These are phyloP conservation scores for Thamnidium elegans DNA, from an alignment of 192 early-diverging fungal species.

Conservation along the genomic window DNA sequence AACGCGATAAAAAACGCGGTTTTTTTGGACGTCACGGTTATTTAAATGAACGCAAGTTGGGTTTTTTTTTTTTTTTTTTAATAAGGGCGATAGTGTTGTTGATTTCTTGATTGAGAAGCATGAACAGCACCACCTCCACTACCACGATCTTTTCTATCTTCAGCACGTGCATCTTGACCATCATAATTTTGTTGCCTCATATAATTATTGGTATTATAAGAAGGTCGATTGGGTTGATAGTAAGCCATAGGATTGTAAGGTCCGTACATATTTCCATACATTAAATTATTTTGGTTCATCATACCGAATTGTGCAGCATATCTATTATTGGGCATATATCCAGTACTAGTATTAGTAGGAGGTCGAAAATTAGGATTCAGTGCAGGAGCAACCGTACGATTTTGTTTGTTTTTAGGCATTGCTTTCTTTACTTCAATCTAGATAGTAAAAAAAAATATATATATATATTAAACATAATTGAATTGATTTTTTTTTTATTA, in stretches of 20 bases:
- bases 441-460: neutral
- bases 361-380: conserved; percentile 24
- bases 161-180: conserved; percentile 1
- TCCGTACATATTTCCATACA: conserved; percentile 36
- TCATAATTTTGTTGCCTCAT: conserved; percentile 9
- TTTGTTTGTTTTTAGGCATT: conserved; percentile 56
- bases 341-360: conserved; percentile 15
- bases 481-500: neutral
- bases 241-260: conserved; percentile 34
- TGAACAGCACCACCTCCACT: conserved; percentile 34
- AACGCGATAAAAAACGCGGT: too few species aligned
- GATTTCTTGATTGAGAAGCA: conserved; percentile 38
- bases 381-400: conserved; percentile 15
- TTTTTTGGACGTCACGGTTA: too few species aligned
- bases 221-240: conserved; percentile 22
- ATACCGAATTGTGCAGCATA: conserved; percentile 16
- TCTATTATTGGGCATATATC: conserved; percentile 33
- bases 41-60: too few species aligned
- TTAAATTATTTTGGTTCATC: conserved; percentile 29
- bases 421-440: conserved; percentile 71
- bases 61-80: neutral
- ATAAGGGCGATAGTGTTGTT: conserved; percentile 44
- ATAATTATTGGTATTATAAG: conserved; percentile 31
- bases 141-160: conserved; percentile 20
- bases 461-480: too few species aligned